phyloP scores from a whole-genome alignment of 2,329 filamentous ascomycete species.

The Trichoderma simmonsii region DNA sequence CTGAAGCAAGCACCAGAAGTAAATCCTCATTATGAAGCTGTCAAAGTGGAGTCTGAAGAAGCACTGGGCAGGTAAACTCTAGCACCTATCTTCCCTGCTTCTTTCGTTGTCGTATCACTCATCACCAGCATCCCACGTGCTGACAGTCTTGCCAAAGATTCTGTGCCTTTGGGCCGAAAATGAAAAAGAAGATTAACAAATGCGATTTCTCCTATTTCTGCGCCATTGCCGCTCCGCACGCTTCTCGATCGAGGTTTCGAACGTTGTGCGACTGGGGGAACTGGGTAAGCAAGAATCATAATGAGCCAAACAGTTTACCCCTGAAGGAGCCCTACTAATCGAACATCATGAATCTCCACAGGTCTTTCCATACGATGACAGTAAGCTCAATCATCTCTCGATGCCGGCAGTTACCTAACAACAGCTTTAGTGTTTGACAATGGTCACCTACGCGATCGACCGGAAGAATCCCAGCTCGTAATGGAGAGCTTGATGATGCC shows the following conservation, averaged over 20 bases:
- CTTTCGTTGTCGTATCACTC: accelerated
- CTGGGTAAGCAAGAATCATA: constrained; percentile 21
- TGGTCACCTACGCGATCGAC: constrained; percentile 21
- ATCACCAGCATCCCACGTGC: not conserved
- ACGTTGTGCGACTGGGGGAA: constrained; percentile 27
- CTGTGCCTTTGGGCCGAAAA: constrained; percentile 19
- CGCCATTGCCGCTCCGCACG: constrained; percentile 23
- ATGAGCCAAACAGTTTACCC: not conserved
- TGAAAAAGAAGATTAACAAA: constrained; percentile 20
- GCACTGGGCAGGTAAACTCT: constrained; percentile 19
- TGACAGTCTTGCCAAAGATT: constrained; percentile 6
- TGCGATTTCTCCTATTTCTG: constrained; percentile 27
- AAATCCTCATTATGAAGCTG: constrained; percentile 21
- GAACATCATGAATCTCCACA: not conserved
- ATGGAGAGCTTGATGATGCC: constrained; percentile 24
- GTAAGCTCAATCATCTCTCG: not conserved
- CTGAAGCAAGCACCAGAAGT: constrained; percentile 18
- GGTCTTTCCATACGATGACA: constrained; percentile 26
- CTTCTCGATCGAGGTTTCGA: constrained; percentile 19
- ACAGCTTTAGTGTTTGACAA: constrained; percentile 24
- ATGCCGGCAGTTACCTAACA: not conserved
- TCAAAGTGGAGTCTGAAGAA: constrained; percentile 22
- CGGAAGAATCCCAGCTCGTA: constrained; percentile 17
- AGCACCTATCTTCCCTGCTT: not conserved
- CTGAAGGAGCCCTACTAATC: not conserved